Evolutionary conservation across 768 basidiomycete genomes (phyloP), one percentile per base, ranked within the genome.

Genomic region (Lactarius psammicola): DNA sequence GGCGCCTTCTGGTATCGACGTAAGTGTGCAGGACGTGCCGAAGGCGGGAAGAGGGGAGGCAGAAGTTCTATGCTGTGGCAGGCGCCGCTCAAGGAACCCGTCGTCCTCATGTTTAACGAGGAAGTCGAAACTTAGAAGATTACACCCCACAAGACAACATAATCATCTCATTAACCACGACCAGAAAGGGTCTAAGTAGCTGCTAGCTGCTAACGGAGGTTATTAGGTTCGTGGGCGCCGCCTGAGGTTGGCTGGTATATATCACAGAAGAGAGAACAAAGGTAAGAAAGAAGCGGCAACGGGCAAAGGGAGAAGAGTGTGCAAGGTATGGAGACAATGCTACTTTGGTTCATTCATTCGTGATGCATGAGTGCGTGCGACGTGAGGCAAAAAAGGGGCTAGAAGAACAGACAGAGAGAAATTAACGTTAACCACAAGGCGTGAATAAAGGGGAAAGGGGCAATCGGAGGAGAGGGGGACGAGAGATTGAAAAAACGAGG

Each of bases 321-420:
- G 61, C 61, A 60, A 63, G 60, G 66, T 67, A 67, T 63, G 20
- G 51, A 44, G 57, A 63, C 61, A 67, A 56, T 58, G 44, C 63
- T 61, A 46, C 53, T 36, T 40, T 18, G 30, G 30, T 15, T 51
- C 30, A 26, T 63, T 67, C 59, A 30, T 55, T 60, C 62, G 42
- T 67, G 31, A 66, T 66, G 65, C 40, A 46, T 66, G 65, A 20
- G 44, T 46, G 46, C 46, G 46, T 23, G 49, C 57, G 66, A 57
- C 61, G 63, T 67, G 66, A 36, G 53, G 62, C 53, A 51, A 49
- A 53, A 61, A 26, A 23, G 66, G 18, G 61, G 60, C 64, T 40
- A 49, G 20, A 36, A 17, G 60, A 30, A 56, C 51, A 69, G 30
- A 28, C 49, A 26, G 23, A 49, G 44, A 60, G 33, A 20, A 60